phyloP scores from a whole-genome alignment of 129 eudicot genomes.

The Gnaphalium uliginosum region DNA sequence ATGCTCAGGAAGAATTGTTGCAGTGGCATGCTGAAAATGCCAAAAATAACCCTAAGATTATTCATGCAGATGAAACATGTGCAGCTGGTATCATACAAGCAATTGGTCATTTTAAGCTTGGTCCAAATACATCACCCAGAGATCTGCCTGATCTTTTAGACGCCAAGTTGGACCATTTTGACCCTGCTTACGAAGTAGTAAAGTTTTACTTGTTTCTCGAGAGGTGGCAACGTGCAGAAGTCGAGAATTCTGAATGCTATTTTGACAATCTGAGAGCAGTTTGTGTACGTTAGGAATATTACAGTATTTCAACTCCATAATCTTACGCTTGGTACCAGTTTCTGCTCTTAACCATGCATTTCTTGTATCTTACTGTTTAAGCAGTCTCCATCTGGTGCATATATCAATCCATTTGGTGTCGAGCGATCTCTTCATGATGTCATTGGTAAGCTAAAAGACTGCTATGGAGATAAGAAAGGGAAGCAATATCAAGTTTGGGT shows the following conservation, averaged over 20 bases:
- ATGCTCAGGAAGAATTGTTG: slow-evolving; percentile 92
- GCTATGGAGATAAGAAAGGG: slow-evolving; percentile 69
- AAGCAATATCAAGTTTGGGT: slow-evolving; percentile 69
- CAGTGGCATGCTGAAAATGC: slow-evolving; percentile 88
- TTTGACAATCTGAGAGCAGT: slow-evolving; percentile 55
- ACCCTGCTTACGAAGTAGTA: slow-evolving; percentile 76
- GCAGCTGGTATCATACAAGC: slow-evolving; percentile 95
- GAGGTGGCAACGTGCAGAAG: slow-evolving; percentile 78
- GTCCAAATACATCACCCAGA: slow-evolving; percentile 72
- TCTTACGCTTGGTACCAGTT: not conserved
- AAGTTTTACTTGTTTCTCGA: slow-evolving; percentile 72
- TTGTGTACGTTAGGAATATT: slow-evolving; percentile 70
- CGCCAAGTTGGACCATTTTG: slow-evolving; percentile 51
- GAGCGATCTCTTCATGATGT: slow-evolving; percentile 60
- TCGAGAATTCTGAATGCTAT: slow-evolving; percentile 55
- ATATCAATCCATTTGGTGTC: slow-evolving; percentile 62
- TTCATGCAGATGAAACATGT: slow-evolving; percentile 91
- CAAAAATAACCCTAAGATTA: slow-evolving; percentile 71
- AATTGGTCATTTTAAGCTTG: slow-evolving; percentile 83
- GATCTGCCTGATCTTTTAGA: slow-evolving; percentile 55
- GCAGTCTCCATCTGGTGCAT: slow-evolving; percentile 56
- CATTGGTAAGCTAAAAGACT: slow-evolving; percentile 41
- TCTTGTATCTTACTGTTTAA: slow-evolving; percentile 9
- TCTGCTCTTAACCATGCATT: not conserved
- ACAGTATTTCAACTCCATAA: not conserved